These are phyloP conservation scores for Suillus americanus DNA, from an alignment of 768 basidiomycete genomes.

Conservation along the genomic window DNA sequence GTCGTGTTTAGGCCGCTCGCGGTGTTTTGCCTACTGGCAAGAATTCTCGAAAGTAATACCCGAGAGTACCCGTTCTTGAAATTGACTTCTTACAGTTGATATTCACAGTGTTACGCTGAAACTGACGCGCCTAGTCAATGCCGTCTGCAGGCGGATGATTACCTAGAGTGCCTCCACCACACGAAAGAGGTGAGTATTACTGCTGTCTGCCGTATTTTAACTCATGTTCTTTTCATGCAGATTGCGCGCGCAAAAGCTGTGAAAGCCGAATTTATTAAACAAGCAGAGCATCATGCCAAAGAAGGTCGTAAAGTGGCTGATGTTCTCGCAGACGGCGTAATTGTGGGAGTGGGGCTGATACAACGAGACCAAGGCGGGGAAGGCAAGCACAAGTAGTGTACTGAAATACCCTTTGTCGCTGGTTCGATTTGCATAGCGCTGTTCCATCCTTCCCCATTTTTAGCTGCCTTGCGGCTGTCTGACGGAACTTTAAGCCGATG, in stretches of 20 bases:
- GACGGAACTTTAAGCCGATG: not conserved
- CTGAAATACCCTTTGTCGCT: slow-evolving; percentile 4
- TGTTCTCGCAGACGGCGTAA: slow-evolving; percentile 68
- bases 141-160: slow-evolving; percentile 73
- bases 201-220: not conserved
- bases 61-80: not conserved
- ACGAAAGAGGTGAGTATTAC: slow-evolving; percentile 73
- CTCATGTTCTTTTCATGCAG: slow-evolving; percentile 30
- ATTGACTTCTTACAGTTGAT: slow-evolving; percentile 11
- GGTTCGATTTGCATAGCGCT: not conserved
- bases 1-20: slow-evolving; percentile 59
- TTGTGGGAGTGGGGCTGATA: slow-evolving; percentile 76
- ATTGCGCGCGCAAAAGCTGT: slow-evolving; percentile 67
- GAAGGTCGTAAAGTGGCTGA: slow-evolving; percentile 74
- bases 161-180: slow-evolving; percentile 89
- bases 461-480: not conserved
- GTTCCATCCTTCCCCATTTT: not conserved
- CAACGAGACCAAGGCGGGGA: slow-evolving; percentile 42
- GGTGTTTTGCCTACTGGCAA: slow-evolving; percentile 93
- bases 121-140: slow-evolving; percentile 78
- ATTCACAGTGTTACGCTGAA: slow-evolving; percentile 75
- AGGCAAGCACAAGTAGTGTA: slow-evolving; percentile 14
- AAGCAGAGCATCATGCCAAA: slow-evolving; percentile 61
- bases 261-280: slow-evolving; percentile 68
- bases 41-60: slow-evolving; percentile 70